Percentiles rank a stretch among this genome's conserved stretches.
These are phyloP conservation scores for Backusella tarrabulga DNA, from an alignment of 192 early-diverging fungal genomes.

Conservation along the genomic window DNA sequence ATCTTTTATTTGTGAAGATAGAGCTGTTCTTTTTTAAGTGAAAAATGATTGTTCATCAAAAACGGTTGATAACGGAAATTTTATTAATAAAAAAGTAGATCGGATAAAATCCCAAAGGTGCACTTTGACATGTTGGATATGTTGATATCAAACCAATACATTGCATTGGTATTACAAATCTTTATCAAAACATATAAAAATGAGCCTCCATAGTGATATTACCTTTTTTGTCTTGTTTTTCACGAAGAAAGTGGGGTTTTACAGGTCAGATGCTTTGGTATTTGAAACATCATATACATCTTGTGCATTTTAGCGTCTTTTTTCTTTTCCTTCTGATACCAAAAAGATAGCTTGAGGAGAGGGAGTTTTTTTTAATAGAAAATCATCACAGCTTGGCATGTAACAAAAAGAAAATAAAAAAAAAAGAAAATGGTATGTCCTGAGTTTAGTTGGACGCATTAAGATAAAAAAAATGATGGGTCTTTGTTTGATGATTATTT, in stretches of 20 bases:
- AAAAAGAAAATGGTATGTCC: neutral
- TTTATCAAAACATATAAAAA: neutral
- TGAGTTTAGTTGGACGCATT: neutral
- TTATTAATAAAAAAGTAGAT: neutral
- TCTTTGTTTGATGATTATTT: neutral
- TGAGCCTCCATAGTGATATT: neutral
- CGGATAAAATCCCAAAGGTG: neutral
- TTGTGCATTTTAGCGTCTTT: too few relatives aligned
- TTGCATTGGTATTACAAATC: neutral
- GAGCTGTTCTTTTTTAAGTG: neutral
- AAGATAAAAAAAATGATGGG: neutral
- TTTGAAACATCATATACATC: neutral
- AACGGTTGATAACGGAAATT: neutral
- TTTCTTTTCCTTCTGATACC: too few relatives aligned
- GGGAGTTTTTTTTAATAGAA: too few relatives aligned
- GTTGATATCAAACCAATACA: neutral
- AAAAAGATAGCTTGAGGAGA: too few relatives aligned
- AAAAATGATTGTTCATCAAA: neutral
- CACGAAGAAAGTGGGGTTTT: too few relatives aligned
- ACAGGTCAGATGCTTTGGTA: neutral
- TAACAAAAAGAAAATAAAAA: neutral
- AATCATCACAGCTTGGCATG: too few relatives aligned
- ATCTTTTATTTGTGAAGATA: neutral
- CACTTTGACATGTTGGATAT: neutral
- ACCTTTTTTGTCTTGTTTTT: neutral